phyloP scores from a whole-genome alignment of 2,329 filamentous ascomycete genomes.

The Didymella exigua region DNA sequence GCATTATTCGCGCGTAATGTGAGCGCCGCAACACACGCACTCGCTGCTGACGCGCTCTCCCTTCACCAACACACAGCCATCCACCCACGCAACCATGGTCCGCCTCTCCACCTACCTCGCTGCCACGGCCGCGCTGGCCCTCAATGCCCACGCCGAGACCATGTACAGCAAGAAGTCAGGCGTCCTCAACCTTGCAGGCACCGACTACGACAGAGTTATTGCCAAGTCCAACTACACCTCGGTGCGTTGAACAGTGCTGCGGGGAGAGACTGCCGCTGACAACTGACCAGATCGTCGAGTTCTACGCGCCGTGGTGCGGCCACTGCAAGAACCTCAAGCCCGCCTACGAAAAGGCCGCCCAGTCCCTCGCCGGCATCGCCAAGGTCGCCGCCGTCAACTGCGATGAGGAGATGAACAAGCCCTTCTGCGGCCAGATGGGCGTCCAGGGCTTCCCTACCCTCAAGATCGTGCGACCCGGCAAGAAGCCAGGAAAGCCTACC shows the following conservation, averaged over 20 bases:
- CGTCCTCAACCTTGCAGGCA: conserved; percentile 80
- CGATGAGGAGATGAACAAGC: conserved; percentile 91
- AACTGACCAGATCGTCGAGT: conserved; percentile 55
- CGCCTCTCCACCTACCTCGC: conserved; percentile 51
- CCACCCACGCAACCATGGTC: conserved; percentile 38
- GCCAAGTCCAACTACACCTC: conserved; percentile 89
- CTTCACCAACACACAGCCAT: background rate
- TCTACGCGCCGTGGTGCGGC: conserved; percentile 97
- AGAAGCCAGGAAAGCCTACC: conserved; percentile 77
- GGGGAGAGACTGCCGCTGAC: conserved; percentile 3
- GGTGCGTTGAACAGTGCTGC: conserved; percentile 58
- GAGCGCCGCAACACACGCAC: conserved; percentile 22
- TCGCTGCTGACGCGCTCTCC: conserved; percentile 17
- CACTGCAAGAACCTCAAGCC: conserved; percentile 97
- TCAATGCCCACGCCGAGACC: conserved; percentile 69
- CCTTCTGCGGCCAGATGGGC: conserved; percentile 81
- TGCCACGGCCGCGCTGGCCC: conserved; percentile 66
- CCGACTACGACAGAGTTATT: conserved; percentile 82
- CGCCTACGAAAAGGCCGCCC: conserved; percentile 91
- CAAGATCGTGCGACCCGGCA: conserved; percentile 87
- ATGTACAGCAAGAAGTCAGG: conserved; percentile 87
- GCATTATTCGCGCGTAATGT: conserved; percentile 24
- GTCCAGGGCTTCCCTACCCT: conserved; percentile 94
- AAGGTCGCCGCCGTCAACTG: conserved; percentile 96
- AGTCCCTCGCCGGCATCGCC: conserved; percentile 85